Evolutionary conservation across 768 basidiomycete genomes (phyloP).

Genomic region (Mycena vitilis): DNA sequence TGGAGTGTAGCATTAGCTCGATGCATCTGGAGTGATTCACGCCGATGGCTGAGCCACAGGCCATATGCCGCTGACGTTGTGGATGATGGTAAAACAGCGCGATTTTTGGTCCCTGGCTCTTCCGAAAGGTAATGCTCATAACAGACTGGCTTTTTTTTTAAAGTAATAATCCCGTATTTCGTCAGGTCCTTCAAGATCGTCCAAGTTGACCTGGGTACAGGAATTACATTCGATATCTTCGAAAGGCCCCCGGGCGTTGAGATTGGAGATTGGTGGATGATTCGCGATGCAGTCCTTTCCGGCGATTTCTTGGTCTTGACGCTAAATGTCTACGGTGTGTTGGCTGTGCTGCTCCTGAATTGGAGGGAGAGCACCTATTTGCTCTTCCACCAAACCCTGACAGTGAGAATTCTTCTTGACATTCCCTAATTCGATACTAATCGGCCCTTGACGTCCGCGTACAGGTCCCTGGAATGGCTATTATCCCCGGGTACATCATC

Average conservation of each 20-base stretch:
- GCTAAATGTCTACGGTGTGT: neutral
- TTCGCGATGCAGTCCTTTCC: neutral
- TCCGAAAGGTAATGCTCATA: no score
- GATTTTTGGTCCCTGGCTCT: constrained; percentile 5
- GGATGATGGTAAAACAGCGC: neutral
- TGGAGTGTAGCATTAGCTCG: neutral
- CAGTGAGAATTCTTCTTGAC: neutral
- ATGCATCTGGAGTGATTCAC: constrained; percentile 3
- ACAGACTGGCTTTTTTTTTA: no score
- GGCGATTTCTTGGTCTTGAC: neutral
- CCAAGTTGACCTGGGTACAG: neutral
- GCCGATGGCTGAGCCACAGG: neutral
- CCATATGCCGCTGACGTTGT: neutral
- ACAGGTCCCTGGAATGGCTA: neutral
- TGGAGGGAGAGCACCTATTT: neutral
- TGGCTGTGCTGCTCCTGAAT: neutral
- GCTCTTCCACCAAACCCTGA: neutral
- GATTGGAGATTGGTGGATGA: neutral
- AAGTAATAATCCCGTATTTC: no score
- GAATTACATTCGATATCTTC: neutral
- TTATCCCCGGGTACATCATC: neutral
- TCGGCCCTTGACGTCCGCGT: neutral
- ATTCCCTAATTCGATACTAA: no score
- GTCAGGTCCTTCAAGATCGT: constrained; percentile 4
- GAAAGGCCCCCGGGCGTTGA: neutral